Percentiles rank a stretch among this genome's conserved stretches.
phyloP scores from a whole-genome alignment of 2,329 filamentous ascomycete species.

The Dendryphion nanum region DNA sequence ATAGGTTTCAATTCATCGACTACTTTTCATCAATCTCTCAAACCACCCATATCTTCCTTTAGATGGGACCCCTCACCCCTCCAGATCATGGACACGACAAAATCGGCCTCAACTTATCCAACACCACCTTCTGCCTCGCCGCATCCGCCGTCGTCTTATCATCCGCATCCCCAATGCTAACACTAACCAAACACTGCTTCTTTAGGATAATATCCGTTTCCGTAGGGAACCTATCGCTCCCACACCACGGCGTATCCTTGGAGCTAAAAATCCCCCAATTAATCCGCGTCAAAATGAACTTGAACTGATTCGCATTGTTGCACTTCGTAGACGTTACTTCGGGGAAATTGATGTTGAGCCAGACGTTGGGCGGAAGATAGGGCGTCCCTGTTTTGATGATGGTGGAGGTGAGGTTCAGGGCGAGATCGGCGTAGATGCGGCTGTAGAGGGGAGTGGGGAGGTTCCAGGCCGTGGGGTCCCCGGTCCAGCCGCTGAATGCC shows the following conservation, averaged over 20 bases:
- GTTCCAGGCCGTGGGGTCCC: conserved; percentile 55
- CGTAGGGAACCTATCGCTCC: conserved; percentile 54
- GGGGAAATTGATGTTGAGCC: conserved; percentile 70
- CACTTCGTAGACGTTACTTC: conserved; percentile 51
- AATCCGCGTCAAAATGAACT: conserved; percentile 64
- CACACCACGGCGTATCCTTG: conserved; percentile 59
- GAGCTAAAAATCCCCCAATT: conserved; percentile 42
- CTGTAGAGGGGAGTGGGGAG: conserved; percentile 50
- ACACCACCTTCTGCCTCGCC: conserved; percentile 51
- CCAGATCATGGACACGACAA: too few relatives aligned
- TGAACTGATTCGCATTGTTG: conserved; percentile 54
- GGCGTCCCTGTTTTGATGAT: conserved; percentile 59
- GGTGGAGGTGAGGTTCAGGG: conserved; percentile 56
- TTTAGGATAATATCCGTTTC: conserved; percentile 55
- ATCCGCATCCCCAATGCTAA: conserved; percentile 61
- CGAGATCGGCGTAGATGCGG: conserved; percentile 63
- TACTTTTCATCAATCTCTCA: too few relatives aligned
- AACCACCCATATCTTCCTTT: too few relatives aligned
- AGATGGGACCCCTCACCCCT: too few relatives aligned
- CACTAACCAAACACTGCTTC: conserved; percentile 56
- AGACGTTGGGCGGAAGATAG: conserved; percentile 61
- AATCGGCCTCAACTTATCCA: conserved; percentile 51
- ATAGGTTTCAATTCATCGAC: too few relatives aligned
- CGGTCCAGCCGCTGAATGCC: conserved; percentile 61
- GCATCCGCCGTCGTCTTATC: conserved; percentile 61